Percentiles rank a stretch among this genome's conserved stretches.
Conservation (phyloP, 169 alveolate species). For the Plasmodium yoelii region DNA sequence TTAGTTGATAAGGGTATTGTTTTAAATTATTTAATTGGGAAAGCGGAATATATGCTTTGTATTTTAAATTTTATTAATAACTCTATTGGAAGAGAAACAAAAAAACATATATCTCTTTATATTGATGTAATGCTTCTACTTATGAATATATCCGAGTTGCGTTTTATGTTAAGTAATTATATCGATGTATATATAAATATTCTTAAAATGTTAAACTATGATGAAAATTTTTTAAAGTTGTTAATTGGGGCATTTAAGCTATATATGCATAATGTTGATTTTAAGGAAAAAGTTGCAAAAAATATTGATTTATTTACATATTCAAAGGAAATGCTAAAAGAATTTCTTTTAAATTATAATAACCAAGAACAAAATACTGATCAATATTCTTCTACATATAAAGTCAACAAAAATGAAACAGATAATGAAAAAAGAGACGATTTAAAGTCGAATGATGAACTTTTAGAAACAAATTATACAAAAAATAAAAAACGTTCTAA, state of each 20-base stretch:
- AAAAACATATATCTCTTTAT: constrained; percentile 12
- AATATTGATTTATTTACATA: constrained; percentile 43
- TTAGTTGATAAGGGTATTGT: constrained; percentile 61
- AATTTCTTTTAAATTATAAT: constrained; percentile 21
- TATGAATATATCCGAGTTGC: constrained; percentile 49
- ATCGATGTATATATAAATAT: constrained; percentile 39
- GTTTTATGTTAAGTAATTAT: constrained; percentile 52
- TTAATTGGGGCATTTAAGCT: constrained; percentile 47
- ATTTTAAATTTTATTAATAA: constrained; percentile 42
- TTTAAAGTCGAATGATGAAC: background rate
- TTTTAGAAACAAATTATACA: background rate
- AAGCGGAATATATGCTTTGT: constrained; percentile 29
- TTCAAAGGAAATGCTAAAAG: constrained; percentile 59
- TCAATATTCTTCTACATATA: background rate
- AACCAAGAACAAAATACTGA: background rate
- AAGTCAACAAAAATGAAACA: background rate
- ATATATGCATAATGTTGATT: constrained; percentile 58
- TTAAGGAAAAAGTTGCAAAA: constrained; percentile 21
- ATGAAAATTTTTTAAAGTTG: constrained; percentile 46
- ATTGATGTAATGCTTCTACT: constrained; percentile 56
- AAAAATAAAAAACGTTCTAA: background rate
- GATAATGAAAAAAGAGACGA: constrained; percentile 10
- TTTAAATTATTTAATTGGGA: constrained; percentile 59
- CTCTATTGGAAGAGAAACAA: constrained; percentile 45
- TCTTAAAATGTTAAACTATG: constrained; percentile 38